A percentile compares a stretch with the other conserved stretches of the same genome.
These are phyloP conservation scores for Trematosphaeria pertusa DNA, from an alignment of 2,329 filamentous ascomycete species.

Conservation along the genomic window DNA sequence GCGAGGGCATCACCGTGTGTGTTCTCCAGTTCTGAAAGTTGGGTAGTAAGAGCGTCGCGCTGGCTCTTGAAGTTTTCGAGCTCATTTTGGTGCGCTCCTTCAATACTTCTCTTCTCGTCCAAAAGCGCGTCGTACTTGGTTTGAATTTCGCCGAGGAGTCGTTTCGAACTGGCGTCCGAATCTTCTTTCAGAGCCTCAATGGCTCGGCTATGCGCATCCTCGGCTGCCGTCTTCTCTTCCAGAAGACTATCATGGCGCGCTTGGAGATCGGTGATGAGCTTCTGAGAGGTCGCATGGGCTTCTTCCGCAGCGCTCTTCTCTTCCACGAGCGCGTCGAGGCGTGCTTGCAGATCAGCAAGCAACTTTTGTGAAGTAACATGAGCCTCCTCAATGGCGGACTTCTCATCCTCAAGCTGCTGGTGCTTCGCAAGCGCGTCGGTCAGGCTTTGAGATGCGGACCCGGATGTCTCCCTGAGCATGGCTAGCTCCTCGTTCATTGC, in stretches of 20 bases:
- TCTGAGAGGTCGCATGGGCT: constrained; percentile 19
- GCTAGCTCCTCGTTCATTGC: constrained; percentile 27
- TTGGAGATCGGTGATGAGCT: constrained; percentile 26
- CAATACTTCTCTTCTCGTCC: constrained; percentile 25
- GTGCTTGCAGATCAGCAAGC: constrained; percentile 31
- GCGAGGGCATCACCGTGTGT: constrained; percentile 22
- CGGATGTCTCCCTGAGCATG: constrained; percentile 27
- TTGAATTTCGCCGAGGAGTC: constrained; percentile 35
- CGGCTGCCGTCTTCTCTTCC: constrained; percentile 24
- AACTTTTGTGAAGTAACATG: constrained; percentile 29
- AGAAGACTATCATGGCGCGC: constrained; percentile 24
- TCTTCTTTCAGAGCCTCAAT: constrained; percentile 40
- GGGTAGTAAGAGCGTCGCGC: constrained; percentile 25
- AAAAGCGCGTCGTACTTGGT: constrained; percentile 29
- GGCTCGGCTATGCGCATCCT: constrained; percentile 36
- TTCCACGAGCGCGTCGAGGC: constrained; percentile 25
- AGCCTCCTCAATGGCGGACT: constrained; percentile 26
- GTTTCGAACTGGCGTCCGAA: constrained; percentile 34
- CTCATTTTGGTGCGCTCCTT: constrained; percentile 26
- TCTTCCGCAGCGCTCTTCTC: constrained; percentile 27
- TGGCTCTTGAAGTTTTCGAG: constrained; percentile 25
- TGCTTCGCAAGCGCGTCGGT: constrained; percentile 31
- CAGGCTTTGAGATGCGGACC: constrained; percentile 30
- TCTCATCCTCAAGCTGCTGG: constrained; percentile 33
- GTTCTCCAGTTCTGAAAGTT: constrained; percentile 32